Evolutionary conservation across 2,329 filamentous ascomycete species (phyloP), one percentile per base, ranked within the genome.

Genomic region (Aspergillus glaucus): DNA sequence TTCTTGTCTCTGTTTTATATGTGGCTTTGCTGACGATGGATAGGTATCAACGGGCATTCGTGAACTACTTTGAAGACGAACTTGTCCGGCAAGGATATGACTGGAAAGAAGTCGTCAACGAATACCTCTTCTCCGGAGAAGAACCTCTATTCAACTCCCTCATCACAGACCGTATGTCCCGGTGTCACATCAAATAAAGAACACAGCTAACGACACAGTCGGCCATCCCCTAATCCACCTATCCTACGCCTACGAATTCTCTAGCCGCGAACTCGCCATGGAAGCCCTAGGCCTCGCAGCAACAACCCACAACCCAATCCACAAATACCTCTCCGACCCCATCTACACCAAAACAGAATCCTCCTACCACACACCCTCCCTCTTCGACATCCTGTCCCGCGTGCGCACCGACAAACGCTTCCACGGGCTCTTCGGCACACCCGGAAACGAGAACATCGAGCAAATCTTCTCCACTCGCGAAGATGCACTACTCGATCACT

Each of bases 51-150:
- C 81, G 92, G 51, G 92, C 90, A 0, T 98, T 85, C 63, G 76
- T 98, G 48, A 91, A 98, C 66, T 97, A 93, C 65, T 97, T 95
- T 63, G 93, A 98, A 66, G 93, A 98, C 65, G 83, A 89, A 61
- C 75, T 97, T 26, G 90, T 88, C 3, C 73, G 75, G 15, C 80
- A 84, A 59, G 77, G 82, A 32, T 97, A 96, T 65, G 81, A 95
- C 63, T 96, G 93, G 88, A 87, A 86, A 62, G 75, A 77, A 46
- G 81, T 95, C 2, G 74, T 94, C 7, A 73, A 82, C 3, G 80
- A 91, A 52, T 97, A 86, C 63, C 69, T 98, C 42, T 87, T 92
- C 55, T 57, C 63, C 0, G 67, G 62, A 22, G 79, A 87, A 45
- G 76, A 87, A 63, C 91, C 92, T 4, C 70, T 98, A 49, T 80